Evolutionary conservation across 257 asterid species (phyloP).

Genomic region (Solanum chmielewskii): DNA sequence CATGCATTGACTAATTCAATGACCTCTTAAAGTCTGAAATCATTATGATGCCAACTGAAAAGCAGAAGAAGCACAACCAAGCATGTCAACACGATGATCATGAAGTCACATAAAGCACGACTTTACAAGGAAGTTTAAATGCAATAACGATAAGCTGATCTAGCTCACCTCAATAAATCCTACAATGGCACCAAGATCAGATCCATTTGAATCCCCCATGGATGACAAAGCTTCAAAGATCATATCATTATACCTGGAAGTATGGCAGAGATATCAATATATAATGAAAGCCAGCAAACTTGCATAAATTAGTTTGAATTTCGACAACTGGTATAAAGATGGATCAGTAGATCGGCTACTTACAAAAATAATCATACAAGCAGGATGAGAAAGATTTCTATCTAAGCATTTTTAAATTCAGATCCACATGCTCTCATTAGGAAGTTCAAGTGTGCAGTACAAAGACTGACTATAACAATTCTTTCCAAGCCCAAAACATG

Average conservation of each 20-base stretch:
- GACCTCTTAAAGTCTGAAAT: not conserved
- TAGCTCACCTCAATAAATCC: slow-evolving; percentile 48
- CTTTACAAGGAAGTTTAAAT: not conserved
- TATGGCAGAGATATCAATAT: slow-evolving; percentile 5
- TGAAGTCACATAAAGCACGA: not conserved
- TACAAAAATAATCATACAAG: not conserved
- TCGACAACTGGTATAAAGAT: not conserved
- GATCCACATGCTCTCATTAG: not conserved
- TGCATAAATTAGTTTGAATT: not conserved
- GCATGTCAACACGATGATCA: not conserved
- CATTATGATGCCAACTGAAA: not conserved
- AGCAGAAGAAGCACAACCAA: not conserved
- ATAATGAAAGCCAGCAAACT: not conserved
- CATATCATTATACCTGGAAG: slow-evolving; percentile 30
- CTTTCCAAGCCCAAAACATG: not conserved
- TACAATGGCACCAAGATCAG: slow-evolving; percentile 29
- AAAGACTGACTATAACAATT: not conserved
- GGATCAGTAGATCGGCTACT: not conserved
- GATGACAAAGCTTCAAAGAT: slow-evolving; percentile 48
- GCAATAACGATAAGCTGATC: not conserved
- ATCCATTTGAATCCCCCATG: slow-evolving; percentile 33
- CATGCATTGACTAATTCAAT: not conserved
- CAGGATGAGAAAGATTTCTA: not conserved
- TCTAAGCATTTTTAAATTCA: not conserved
- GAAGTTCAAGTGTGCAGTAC: not conserved